phyloP scores from a whole-genome alignment of 2,329 filamentous ascomycete species.

The Trichoderma koningiopsis region DNA sequence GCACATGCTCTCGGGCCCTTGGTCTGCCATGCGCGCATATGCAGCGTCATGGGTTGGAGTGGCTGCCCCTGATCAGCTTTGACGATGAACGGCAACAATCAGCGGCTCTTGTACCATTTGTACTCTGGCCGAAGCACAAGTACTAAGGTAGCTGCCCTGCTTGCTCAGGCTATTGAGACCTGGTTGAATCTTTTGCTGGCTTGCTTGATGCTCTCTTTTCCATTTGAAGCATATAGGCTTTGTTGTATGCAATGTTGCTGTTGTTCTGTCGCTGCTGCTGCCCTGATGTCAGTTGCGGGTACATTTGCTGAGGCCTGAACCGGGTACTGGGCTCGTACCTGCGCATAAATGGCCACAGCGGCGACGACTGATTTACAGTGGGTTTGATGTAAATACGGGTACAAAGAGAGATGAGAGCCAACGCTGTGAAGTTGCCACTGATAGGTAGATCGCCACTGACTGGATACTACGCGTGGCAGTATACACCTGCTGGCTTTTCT shows the following conservation, averaged over 20 bases:
- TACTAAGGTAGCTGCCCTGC: neutral
- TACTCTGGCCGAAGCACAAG: neutral
- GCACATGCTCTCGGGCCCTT: neutral
- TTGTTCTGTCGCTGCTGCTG: neutral
- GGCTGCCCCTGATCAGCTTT: neutral
- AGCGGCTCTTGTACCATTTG: neutral
- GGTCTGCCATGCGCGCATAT: neutral
- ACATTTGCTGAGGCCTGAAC: neutral
- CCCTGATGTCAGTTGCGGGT: neutral
- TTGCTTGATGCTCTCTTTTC: neutral
- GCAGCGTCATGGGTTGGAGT: constrained; percentile 7
- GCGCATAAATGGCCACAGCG: neutral
- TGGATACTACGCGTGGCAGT: neutral
- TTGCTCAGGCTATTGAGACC: neutral
- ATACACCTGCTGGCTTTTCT: neutral
- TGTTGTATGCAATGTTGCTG: neutral
- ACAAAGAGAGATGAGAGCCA: neutral
- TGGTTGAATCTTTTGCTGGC: neutral
- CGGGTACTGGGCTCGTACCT: neutral
- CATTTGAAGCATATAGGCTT: neutral
- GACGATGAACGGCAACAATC: neutral
- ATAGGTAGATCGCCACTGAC: neutral
- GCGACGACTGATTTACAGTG: neutral
- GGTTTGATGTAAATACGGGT: neutral
- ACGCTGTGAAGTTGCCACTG: neutral